These are phyloP conservation scores for Mortierella sp. DNA, from an alignment of 371 early-diverging fungal genomes.

Conservation along the genomic window DNA sequence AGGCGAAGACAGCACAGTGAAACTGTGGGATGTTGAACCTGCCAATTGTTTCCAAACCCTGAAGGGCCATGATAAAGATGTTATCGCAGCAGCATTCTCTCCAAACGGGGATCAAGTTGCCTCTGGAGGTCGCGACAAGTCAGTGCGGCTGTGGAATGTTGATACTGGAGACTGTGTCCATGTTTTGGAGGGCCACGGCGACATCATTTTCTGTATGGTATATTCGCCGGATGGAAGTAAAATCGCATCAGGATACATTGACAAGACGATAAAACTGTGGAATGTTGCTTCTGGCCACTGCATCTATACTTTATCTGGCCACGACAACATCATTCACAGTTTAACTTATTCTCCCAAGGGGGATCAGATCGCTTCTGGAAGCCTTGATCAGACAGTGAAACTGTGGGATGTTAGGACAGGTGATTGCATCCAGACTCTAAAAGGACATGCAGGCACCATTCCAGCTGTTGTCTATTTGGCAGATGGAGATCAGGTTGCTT, in stretches of 20 bases:
- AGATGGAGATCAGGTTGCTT: neutral
- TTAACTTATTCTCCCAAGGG: neutral
- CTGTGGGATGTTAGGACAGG: neutral
- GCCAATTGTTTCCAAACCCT: neutral
- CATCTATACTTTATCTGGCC: neutral
- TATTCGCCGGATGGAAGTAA: neutral
- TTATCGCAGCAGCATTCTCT: neutral
- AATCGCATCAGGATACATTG: neutral
- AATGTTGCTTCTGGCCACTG: neutral
- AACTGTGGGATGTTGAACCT: neutral
- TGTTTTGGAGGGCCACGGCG: neutral
- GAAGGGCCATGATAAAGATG: neutral
- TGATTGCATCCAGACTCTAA: neutral
- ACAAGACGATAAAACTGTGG: neutral
- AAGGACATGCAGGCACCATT: neutral
- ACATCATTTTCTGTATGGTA: neutral
- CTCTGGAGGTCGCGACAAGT: neutral
- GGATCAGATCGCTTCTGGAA: neutral
- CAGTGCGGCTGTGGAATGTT: neutral
- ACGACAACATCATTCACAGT: neutral
- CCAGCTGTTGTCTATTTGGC: neutral
- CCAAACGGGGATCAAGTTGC: neutral
- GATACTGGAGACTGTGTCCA: neutral
- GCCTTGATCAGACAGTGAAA: neutral
- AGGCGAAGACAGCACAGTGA: neutral